A percentile compares a stretch with the other conserved stretches of the same genome.
Evolutionary conservation across 2,329 filamentous ascomycete genomes (phyloP).

Genomic region (Pseudocercospora macadamiae): DNA sequence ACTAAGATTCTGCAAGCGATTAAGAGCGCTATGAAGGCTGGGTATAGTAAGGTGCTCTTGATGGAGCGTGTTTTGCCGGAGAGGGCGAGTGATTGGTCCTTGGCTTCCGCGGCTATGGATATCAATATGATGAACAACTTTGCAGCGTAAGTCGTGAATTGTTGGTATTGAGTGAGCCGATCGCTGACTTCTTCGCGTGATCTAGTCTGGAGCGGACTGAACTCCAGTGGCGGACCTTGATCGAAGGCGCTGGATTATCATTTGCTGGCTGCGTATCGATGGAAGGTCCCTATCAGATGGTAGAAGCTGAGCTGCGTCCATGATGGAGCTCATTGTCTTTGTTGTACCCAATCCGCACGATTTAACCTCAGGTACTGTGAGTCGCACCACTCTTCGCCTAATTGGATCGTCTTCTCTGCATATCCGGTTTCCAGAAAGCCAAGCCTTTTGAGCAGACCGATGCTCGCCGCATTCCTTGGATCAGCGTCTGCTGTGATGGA

Average conservation of each 20-base stretch:
- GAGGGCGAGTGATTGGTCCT: constrained; percentile 15
- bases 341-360: neutral
- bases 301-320: constrained; percentile 6
- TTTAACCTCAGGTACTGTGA: neutral
- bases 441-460: no score
- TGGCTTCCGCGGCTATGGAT: constrained; percentile 37
- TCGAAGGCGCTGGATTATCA: constrained; percentile 21
- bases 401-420: no score
- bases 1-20: constrained; percentile 26
- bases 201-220: constrained; percentile 45
- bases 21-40: constrained; percentile 28
- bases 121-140: constrained; percentile 45
- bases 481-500: no score
- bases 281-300: neutral
- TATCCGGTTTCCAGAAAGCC: no score
- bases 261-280: constrained; percentile 1
- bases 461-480: no score
- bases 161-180: neutral
- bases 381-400: no score
- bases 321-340: neutral
- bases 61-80: constrained; percentile 32
- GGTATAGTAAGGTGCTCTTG: constrained; percentile 32
- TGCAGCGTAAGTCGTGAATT: neutral
- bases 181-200: constrained; percentile 14
- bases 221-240: constrained; percentile 40